Percentiles rank a stretch among this genome's conserved stretches.
Conservation (phyloP, 1,284 basidiomycete species). For the Inonotus hispidus region DNA sequence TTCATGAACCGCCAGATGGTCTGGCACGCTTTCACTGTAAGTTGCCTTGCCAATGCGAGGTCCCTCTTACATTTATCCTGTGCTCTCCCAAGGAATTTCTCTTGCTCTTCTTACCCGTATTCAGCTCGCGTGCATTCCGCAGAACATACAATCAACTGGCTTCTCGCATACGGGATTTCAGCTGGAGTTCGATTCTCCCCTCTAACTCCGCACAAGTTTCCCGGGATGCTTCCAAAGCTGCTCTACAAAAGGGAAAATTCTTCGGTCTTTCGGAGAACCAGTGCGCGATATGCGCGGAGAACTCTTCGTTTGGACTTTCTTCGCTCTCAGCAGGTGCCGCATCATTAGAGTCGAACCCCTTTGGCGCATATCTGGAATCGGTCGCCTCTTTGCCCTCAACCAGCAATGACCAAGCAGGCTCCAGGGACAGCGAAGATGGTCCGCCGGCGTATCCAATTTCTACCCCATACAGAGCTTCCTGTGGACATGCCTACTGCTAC, state of each 20-base stretch:
- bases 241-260: constrained; percentile 47
- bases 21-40: constrained; percentile 96
- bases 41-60: constrained; percentile 26
- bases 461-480: constrained; percentile 70
- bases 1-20: constrained; percentile 99
- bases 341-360: constrained; percentile 36
- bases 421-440: constrained; percentile 29
- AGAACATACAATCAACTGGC: constrained; percentile 33
- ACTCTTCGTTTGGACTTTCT: constrained; percentile 55
- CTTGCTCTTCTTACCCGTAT: constrained; percentile 84
- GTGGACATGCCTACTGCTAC: constrained; percentile 84
- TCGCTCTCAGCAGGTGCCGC: constrained; percentile 42
- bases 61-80: constrained; percentile 2
- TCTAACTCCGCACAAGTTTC: constrained; percentile 24
- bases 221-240: constrained; percentile 23
- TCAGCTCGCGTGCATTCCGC: constrained; percentile 63
- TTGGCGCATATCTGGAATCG: constrained; percentile 23
- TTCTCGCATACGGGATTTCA: constrained; percentile 2
- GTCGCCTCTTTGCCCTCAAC: constrained; percentile 5
- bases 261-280: constrained; percentile 58
- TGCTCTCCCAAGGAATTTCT: constrained; percentile 78
- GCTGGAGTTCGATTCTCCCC: constrained; percentile 16
- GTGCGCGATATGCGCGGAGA: constrained; percentile 77
- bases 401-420: constrained; percentile 1
- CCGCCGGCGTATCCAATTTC: constrained; percentile 58